Evolutionary conservation across 2,329 filamentous ascomycete genomes (phyloP).

Genomic region (Tricladium varicosporioides): DNA sequence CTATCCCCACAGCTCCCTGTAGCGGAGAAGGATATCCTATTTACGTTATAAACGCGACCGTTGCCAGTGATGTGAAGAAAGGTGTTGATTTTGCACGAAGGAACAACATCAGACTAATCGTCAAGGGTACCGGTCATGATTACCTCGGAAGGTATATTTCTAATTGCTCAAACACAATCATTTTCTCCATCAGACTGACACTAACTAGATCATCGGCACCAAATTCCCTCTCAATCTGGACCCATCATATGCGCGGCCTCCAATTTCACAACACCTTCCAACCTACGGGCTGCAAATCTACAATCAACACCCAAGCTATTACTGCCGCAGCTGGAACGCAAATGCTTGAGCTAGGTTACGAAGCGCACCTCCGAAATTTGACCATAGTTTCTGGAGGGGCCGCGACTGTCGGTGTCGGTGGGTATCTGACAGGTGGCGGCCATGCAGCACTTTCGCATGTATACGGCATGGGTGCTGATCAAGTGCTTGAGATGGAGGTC

Average conservation of each 20-base stretch:
- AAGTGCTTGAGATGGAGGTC: constrained; percentile 57
- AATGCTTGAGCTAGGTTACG: constrained; percentile 47
- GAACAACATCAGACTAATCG: constrained; percentile 35
- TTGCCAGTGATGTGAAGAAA: constrained; percentile 23
- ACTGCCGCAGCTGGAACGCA: constrained; percentile 53
- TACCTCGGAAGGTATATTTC: constrained; percentile 25
- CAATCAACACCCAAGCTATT: constrained; percentile 48
- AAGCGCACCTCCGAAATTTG: constrained; percentile 43
- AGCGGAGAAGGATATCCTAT: constrained; percentile 39
- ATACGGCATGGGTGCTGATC: constrained; percentile 61
- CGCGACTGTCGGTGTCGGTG: constrained; percentile 56
- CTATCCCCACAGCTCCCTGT: constrained; percentile 38
- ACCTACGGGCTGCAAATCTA: constrained; percentile 40
- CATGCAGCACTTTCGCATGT: constrained; percentile 52
- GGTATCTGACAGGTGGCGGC: constrained; percentile 60
- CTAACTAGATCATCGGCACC: constrained; percentile 35
- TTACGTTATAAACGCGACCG: constrained; percentile 37
- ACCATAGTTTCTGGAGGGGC: constrained; percentile 54
- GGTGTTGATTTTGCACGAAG: constrained; percentile 37
- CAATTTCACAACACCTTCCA: constrained; percentile 41
- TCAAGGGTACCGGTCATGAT: constrained; percentile 47
- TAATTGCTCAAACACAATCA: too few species aligned
- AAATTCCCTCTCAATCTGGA: constrained; percentile 54
- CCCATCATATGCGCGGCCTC: constrained; percentile 44
- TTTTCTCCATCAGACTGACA: too few species aligned